These are phyloP conservation scores for Bertia moriformis DNA, from an alignment of 2,329 filamentous ascomycete species.

Conservation along the genomic window DNA sequence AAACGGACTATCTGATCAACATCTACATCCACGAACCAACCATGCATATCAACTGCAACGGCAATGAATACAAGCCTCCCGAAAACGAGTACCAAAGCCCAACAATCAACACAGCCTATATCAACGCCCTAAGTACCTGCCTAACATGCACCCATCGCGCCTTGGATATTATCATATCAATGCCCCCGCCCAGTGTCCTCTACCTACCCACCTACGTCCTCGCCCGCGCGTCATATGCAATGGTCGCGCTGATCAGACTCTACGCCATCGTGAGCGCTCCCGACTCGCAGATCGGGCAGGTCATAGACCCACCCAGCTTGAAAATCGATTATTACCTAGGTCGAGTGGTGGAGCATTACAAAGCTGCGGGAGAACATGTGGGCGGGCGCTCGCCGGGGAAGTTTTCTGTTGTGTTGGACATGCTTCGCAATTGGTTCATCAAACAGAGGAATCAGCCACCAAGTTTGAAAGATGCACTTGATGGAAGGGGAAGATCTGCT, in stretches of 20 bases:
- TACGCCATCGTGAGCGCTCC: slow-evolving; percentile 33
- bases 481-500: background rate
- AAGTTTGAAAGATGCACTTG: background rate
- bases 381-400: slow-evolving; percentile 53
- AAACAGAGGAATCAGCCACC: slow-evolving; percentile 18
- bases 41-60: background rate
- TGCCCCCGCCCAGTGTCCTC: slow-evolving; percentile 11
- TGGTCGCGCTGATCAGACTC: slow-evolving; percentile 36
- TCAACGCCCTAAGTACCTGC: background rate
- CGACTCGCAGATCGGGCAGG: slow-evolving; percentile 27
- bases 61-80: background rate
- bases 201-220: slow-evolving; percentile 27
- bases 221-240: slow-evolving; percentile 31
- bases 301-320: slow-evolving; percentile 29
- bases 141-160: background rate
- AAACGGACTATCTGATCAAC: background rate
- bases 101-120: background rate
- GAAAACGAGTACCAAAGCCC: background rate
- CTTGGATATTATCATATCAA: background rate
- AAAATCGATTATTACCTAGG: slow-evolving; percentile 49
- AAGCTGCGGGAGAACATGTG: slow-evolving; percentile 44
- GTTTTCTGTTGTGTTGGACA: slow-evolving; percentile 55
- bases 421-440: slow-evolving; percentile 58
- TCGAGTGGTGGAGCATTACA: slow-evolving; percentile 54
- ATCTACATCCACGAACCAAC: background rate